phyloP scores from a whole-genome alignment of 177 flowering plant genomes.

The Vitis hybrid region DNA sequence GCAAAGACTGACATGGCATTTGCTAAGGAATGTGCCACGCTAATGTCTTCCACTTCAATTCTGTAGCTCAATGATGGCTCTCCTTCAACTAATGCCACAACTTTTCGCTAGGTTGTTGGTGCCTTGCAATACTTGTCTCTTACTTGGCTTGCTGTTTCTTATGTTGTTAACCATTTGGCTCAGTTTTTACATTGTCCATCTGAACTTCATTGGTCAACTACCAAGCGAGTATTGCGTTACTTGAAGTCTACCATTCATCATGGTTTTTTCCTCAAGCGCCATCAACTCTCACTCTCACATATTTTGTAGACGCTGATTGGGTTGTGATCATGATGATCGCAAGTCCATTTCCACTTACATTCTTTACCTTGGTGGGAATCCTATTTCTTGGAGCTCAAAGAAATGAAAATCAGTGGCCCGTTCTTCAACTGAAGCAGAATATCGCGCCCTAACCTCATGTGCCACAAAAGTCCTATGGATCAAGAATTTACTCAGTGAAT shows the following conservation, averaged over 20 bases:
- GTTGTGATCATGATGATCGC: not conserved
- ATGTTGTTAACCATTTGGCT: not conserved
- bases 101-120: not conserved
- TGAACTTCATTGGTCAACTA: not conserved
- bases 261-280: not conserved
- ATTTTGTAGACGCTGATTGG: not conserved
- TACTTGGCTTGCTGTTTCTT: not conserved
- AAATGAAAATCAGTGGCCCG: no score
- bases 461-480: no score
- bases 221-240: not conserved
- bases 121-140: not conserved
- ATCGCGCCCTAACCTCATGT: no score
- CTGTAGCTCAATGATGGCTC: not conserved
- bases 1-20: no score
- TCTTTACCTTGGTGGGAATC: no score
- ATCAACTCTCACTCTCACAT: not conserved
- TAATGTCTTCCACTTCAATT: not conserved
- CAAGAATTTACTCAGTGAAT: no score
- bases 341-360: no score
- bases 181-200: constrained; percentile 2
- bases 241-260: not conserved
- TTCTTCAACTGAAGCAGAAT: no score
- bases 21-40: no score
- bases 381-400: no score
- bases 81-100: not conserved